These are phyloP conservation scores for Suillus weaverae DNA, from an alignment of 768 basidiomycete species.

Conservation along the genomic window DNA sequence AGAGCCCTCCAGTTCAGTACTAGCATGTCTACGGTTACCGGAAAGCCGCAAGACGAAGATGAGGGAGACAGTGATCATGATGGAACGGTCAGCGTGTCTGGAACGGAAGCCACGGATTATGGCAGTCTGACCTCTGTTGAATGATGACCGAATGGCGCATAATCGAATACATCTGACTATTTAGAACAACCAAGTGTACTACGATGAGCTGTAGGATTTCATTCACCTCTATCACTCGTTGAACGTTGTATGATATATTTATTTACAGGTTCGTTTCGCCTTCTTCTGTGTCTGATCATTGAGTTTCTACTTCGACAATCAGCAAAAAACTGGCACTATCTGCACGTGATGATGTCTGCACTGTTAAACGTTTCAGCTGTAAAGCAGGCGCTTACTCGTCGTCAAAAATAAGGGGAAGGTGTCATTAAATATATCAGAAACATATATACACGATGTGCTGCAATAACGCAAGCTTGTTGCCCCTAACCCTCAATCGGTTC, in stretches of 20 bases:
- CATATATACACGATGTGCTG: conserved; percentile 3
- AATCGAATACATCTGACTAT: not conserved
- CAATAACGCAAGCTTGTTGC: not conserved
- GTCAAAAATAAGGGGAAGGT: not conserved
- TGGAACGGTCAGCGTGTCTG: conserved; percentile 40
- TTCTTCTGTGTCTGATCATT: not conserved
- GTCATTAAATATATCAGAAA: not conserved
- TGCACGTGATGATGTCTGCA: not conserved
- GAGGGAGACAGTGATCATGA: conserved; percentile 37
- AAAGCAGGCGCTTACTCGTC: not conserved
- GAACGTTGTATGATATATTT: not conserved
- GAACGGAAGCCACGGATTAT: conserved; percentile 40
- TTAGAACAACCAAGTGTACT: not conserved
- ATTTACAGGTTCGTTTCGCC: not conserved
- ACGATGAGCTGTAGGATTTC: not conserved
- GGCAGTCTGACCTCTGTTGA: conserved; percentile 56
- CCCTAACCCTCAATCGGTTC: conserved; percentile 18
- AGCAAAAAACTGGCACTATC: not conserved
- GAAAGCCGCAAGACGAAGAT: conserved; percentile 10
- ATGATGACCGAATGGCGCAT: conserved; percentile 18
- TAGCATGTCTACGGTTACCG: conserved; percentile 19
- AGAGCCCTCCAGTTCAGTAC: conserved; percentile 20
- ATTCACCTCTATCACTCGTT: not conserved
- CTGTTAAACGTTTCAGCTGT: not conserved
- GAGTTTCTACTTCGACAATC: no score